These are phyloP conservation scores for Cylindrotheca closterium DNA, from an alignment of 108 stramenopile species.

Conservation along the genomic window DNA sequence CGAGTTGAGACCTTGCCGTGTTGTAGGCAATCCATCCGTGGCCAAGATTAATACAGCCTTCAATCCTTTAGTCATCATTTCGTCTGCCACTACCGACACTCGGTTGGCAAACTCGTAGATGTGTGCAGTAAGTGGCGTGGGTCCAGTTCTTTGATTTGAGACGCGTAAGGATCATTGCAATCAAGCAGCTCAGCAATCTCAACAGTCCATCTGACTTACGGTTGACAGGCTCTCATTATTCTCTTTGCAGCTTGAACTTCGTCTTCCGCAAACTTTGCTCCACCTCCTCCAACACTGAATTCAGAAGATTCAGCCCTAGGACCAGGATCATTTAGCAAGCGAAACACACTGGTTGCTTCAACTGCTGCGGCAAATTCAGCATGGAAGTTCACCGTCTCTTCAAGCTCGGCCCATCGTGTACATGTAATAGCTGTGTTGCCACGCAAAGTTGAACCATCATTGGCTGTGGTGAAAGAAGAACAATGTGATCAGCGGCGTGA, in stretches of 20 bases:
- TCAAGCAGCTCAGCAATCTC: too few species aligned
- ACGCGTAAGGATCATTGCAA: too few species aligned
- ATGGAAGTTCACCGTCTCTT: slow-evolving; percentile 59
- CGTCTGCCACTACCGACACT: slow-evolving; percentile 29
- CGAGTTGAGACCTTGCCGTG: slow-evolving; percentile 33
- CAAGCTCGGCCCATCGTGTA: slow-evolving; percentile 62
- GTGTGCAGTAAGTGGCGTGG: slow-evolving; percentile 58
- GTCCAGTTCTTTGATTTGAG: slow-evolving; percentile 34
- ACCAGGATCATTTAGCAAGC: slow-evolving; percentile 56
- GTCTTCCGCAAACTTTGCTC: slow-evolving; percentile 4
- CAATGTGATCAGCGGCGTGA: background rate
- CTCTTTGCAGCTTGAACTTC: slow-evolving; percentile 33
- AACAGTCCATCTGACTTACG: too few species aligned
- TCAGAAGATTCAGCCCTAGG: slow-evolving; percentile 24
- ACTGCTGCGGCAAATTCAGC: slow-evolving; percentile 49
- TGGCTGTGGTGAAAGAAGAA: too few species aligned
- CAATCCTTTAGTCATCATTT: slow-evolving; percentile 33
- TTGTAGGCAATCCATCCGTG: slow-evolving; percentile 61
- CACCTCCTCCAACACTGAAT: slow-evolving; percentile 44
- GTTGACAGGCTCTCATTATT: slow-evolving; percentile 33
- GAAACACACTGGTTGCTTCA: slow-evolving; percentile 58
- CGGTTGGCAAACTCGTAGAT: slow-evolving; percentile 41
- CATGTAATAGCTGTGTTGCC: slow-evolving; percentile 32
- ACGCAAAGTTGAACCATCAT: slow-evolving; percentile 37
- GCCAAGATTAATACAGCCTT: slow-evolving; percentile 50